Base-by-base conservation (phyloP, 1,284 basidiomycete genomes). In the Sanguinoderma infundibulare region DNA sequence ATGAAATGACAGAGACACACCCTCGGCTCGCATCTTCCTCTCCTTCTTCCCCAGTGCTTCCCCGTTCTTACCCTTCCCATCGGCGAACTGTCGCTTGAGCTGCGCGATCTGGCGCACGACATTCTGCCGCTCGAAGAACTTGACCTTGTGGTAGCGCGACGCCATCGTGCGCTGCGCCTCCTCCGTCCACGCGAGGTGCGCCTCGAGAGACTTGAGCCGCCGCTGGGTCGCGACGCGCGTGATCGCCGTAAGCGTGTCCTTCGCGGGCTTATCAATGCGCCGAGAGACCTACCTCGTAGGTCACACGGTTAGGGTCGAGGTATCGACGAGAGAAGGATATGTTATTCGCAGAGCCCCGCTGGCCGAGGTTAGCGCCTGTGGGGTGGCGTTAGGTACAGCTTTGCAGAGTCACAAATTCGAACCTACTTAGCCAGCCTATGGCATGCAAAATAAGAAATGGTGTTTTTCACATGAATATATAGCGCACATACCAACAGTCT, bases 101-200 rank as follows among this genome's bases (percentile, higher is more conserved):
- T 87, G 89, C 51, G 82, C 84, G 59, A 96, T 83, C 71, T 89
- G 90, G 26, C 94, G 85, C 6, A 82, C 69, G 10, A 95, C 83
- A 72, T 96, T 96, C 77, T 92, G 87, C 49, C 92, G 86, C 75
- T 96, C 94, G 66, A 96, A 96, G 77, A 96, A 96, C 75, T 94
- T 96, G 70, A 94, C 79, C 76, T 87, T 92, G 70, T 95, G 94
- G 74, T 96, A 96, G 65, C 84, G 84, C 46, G 83, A 75, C 0
- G 92, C 90, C 67, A 92, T 79, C 51, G 85, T 78, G 52, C 88
- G 85, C 74, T 95, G 78, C 56, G 79, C 77, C 59, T 69, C 70
- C 73, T 87, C 82, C 0, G 88, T 87, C 64, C 79, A 82, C 30
- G 83, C 83, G 22, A 96, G 81, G 70, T 96, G 94, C 7, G 81